phyloP scores from a whole-genome alignment of 2,329 filamentous ascomycete species.

The Fusarium paranaense region DNA sequence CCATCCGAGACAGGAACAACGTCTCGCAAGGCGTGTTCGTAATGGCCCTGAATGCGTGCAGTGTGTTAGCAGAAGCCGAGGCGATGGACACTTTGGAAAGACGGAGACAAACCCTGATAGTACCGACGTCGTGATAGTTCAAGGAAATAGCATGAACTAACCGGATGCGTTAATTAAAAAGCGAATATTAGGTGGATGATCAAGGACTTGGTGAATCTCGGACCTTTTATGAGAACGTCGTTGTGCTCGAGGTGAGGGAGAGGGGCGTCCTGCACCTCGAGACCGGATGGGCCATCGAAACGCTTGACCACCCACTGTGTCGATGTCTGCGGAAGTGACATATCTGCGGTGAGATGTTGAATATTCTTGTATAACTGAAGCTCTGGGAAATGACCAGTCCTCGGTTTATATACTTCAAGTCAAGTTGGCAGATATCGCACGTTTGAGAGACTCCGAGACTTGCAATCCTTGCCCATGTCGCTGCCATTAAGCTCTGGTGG shows the following conservation, averaged over 20 bases:
- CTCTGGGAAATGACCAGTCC: too few species aligned
- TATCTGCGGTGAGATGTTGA: neutral
- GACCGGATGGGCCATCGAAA: neutral
- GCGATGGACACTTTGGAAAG: neutral
- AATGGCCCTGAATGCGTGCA: neutral
- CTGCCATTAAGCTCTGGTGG: too few species aligned
- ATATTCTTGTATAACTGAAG: neutral
- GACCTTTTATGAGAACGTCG: neutral
- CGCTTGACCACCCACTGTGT: neutral
- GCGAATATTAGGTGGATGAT: neutral
- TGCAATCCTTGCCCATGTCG: too few species aligned
- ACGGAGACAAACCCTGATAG: conserved; percentile 6
- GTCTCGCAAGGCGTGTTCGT: neutral
- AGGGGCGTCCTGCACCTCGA: neutral
- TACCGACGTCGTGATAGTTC: conserved; percentile 16
- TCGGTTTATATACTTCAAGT: too few species aligned
- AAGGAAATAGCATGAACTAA: conserved; percentile 17
- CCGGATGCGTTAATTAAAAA: neutral
- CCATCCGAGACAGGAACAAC: conserved; percentile 7
- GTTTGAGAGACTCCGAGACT: too few species aligned
- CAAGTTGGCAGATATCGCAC: too few species aligned
- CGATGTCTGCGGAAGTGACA: neutral
- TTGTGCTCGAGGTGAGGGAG: neutral
- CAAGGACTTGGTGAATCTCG: neutral
- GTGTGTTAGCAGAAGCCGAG: neutral